Conservation (phyloP, 768 basidiomycete genomes). For the Leccinellum luteum region DNA sequence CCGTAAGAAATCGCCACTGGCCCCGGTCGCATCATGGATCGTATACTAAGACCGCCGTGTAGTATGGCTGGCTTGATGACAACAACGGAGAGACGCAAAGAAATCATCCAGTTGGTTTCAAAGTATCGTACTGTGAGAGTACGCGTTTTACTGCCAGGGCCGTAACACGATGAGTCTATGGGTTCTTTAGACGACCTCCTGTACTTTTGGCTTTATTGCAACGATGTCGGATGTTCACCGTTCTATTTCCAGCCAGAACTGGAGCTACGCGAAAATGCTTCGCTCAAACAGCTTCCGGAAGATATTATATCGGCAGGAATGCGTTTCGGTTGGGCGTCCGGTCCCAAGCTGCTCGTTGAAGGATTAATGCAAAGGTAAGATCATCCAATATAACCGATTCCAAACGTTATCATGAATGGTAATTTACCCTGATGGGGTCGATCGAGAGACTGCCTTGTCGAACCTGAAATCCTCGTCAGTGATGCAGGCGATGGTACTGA, state of each 20-base stretch:
- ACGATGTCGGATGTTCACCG: constrained; percentile 32
- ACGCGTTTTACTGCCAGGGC: not conserved
- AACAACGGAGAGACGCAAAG: constrained; percentile 55
- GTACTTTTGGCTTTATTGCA: not conserved
- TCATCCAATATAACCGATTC: constrained; percentile 9
- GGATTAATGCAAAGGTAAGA: constrained; percentile 60
- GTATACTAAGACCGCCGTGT: not conserved
- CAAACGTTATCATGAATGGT: not conserved
- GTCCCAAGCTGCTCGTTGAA: constrained; percentile 57
- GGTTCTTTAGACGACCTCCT: constrained; percentile 53
- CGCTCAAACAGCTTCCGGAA: constrained; percentile 87
- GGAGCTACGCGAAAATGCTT: constrained; percentile 57
- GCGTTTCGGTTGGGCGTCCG: constrained; percentile 70
- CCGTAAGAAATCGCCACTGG: no score
- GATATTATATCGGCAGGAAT: constrained; percentile 62
- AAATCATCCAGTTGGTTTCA: constrained; percentile 60
- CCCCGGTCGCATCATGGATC: not conserved
- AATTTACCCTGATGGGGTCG: not conserved
- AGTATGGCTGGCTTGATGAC: constrained; percentile 80
- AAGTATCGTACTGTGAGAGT: constrained; percentile 75
- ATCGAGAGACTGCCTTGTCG: constrained; percentile 55
- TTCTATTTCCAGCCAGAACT: constrained; percentile 78
- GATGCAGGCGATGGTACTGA: constrained; percentile 51
- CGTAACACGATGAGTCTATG: not conserved
- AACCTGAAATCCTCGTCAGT: constrained; percentile 61